Evolutionary conservation across 31 red algal genomes (phyloP).

Genomic region (Bonnemaisonia californica): DNA sequence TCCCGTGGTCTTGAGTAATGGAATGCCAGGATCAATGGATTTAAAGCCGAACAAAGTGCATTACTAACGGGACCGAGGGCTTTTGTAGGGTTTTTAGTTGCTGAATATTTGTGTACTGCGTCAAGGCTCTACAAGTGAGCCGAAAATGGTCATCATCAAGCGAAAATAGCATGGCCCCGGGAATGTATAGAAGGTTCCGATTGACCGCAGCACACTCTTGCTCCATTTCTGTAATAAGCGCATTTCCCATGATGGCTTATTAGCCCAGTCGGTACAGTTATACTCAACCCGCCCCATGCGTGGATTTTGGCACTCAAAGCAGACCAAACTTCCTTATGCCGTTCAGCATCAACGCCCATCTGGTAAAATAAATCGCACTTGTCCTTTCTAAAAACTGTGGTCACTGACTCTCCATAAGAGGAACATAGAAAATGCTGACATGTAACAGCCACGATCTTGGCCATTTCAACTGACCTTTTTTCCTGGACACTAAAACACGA

Average conservation of each 20-base stretch:
- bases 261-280: neutral
- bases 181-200: neutral
- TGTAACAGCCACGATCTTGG: no score
- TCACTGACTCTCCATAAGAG: no score
- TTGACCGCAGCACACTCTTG: constrained; percentile 13
- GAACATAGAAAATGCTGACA: no score
- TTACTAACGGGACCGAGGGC: constrained; percentile 11
- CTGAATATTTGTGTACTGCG: constrained; percentile 1
- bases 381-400: no score
- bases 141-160: constrained; percentile 13
- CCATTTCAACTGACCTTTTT: no score
- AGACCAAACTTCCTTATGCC: neutral
- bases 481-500: no score
- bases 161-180: neutral
- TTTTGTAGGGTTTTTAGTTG: constrained; percentile 12
- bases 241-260: constrained; percentile 13
- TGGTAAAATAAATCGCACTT: no score
- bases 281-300: neutral
- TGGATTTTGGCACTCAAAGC: neutral
- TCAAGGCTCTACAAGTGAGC: neutral
- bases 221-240: constrained; percentile 5
- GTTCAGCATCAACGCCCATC: neutral
- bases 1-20: constrained; percentile 23
- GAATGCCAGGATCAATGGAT: neutral
- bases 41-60: constrained; percentile 10